Conservation (phyloP, 2,329 filamentous ascomycete species). For the Blumeria graminis region DNA sequence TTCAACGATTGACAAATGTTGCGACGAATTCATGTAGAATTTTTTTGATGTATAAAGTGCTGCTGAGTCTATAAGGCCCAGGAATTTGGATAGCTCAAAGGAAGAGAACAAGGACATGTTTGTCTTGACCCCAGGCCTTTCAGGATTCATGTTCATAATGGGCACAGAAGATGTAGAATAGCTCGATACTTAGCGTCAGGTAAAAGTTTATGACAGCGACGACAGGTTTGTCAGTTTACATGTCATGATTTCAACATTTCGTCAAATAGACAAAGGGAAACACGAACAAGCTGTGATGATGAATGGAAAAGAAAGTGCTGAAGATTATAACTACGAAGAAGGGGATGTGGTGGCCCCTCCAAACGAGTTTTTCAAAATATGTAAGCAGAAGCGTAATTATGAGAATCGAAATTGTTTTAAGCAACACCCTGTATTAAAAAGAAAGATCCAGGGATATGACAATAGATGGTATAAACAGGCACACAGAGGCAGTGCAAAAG, state of each 20-base stretch:
- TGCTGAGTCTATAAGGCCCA: neutral
- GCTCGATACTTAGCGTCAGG: neutral
- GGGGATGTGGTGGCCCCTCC: neutral
- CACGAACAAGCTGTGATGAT: neutral
- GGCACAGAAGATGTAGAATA: neutral
- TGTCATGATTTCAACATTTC: neutral
- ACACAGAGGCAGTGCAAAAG: too few species aligned
- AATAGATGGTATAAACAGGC: too few species aligned
- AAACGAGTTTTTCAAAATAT: neutral
- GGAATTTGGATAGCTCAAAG: neutral
- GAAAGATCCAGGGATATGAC: neutral
- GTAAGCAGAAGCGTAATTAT: neutral
- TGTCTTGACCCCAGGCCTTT: neutral
- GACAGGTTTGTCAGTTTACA: neutral
- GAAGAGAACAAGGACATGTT: neutral
- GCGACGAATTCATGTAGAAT: neutral
- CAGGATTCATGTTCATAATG: neutral
- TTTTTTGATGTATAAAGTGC: neutral
- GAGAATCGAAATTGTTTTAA: neutral
- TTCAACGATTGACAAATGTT: neutral
- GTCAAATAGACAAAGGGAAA: neutral
- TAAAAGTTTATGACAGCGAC: neutral
- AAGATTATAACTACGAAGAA: neutral
- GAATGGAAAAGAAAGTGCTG: neutral
- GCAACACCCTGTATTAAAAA: neutral